These are phyloP conservation scores for Chrysoporthe deuterocubensis DNA, from an alignment of 2,329 filamentous ascomycete species.

Conservation along the genomic window DNA sequence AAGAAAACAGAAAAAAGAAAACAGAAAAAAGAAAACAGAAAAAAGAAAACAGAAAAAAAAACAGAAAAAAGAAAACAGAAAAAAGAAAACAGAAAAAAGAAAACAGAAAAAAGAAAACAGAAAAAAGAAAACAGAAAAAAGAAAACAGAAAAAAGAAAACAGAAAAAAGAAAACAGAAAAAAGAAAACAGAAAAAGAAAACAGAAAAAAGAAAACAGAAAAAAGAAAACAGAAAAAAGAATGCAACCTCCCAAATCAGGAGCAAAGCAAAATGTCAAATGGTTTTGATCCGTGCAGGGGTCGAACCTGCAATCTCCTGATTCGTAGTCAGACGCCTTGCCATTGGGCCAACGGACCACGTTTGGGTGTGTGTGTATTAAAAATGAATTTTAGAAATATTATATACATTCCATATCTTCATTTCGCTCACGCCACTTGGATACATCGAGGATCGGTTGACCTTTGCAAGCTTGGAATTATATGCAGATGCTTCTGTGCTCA, in stretches of 20 bases:
- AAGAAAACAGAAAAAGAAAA: not conserved
- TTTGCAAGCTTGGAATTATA: no score
- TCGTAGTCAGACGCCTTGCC: conserved; percentile 44
- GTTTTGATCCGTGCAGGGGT: conserved; percentile 39
- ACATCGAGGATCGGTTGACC: no score
- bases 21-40: no score
- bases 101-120: not conserved
- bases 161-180: not conserved
- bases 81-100: not conserved
- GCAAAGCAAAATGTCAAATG: not conserved
- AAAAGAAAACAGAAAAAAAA: not conserved
- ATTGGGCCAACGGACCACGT: conserved; percentile 35
- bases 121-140: not conserved
- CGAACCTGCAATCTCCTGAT: conserved; percentile 45
- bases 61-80: no score
- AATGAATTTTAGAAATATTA: not conserved
- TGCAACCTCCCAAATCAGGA: no score
- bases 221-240: not conserved
- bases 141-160: not conserved
- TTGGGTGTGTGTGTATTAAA: not conserved
- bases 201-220: no score
- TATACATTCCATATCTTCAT: not conserved
- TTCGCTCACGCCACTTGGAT: no score
- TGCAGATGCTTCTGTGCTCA: no score
- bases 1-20: not conserved